Base-by-base conservation (phyloP, 768 basidiomycete species). In the Naganishia friedmannii region DNA sequence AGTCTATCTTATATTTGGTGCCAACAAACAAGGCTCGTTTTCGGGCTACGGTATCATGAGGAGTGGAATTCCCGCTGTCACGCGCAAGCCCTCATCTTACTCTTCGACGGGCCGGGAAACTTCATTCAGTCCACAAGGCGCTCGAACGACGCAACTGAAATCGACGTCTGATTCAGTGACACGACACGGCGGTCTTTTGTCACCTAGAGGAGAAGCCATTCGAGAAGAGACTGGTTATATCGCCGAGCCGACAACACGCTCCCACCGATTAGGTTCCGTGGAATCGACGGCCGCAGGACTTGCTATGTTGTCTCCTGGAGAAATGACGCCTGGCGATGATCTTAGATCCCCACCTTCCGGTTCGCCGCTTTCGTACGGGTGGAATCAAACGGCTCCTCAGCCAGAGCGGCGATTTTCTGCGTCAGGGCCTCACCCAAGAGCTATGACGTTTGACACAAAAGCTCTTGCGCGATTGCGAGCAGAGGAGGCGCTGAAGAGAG, bases 21-120 rank as follows among this genome's bases (percentile, higher is more conserved):
- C 91, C 21, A 97, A 97, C 82, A 92, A 90, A 78, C 90, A 90
- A 68, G 93, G 95, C 42, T 92, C 92, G 79, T 98, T 96, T 77
- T 96, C 90, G 76, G 94, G 94, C 26, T 94, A 91, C 77, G 93
- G 92, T 13, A 87, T 86, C 88, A 92, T 82, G 79, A 66, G 74
- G n/a, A 81, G 80, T 53, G 66, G 63, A 10, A 70, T 70, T 31
- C 34, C 54, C n/a, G 60, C 63, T 9, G 54, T 65, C 0, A 37
- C 51, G 12, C 53, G 54, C 7, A 42, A 48, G 13, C 63, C 70
- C 23, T 37, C 23, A 12, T 63, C 60, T 28, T 23, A 63, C 28
- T 46, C 60, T 19, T 56, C 55, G 21, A 67, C 67, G 34, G 57
- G 69, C 13, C 29, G 54, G 4, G 60, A 63, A 17, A 15, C 42